Base-by-base conservation (phyloP, 495 filamentous ascomycete genomes). In the Filosporella fistucella region DNA sequence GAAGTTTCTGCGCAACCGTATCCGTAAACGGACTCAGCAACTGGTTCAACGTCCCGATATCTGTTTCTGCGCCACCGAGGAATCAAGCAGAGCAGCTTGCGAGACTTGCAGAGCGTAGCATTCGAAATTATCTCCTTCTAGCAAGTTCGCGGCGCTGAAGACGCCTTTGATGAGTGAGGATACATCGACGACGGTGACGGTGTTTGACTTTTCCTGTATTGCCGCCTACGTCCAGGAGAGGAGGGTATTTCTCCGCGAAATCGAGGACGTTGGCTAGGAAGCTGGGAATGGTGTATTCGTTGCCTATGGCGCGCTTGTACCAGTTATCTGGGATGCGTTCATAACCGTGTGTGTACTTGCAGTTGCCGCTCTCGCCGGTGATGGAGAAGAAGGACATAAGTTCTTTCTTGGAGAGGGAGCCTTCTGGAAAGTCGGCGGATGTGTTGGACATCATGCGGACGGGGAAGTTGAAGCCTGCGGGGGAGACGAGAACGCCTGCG, bases 371-470 rank as follows among this genome's bases (percentile, higher is more conserved):
- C 14, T 38, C 29, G 17, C 13, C 32, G 4, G 32, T 38, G 29
- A 34, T 17, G 28, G 42, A 33, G 28, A 45, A 45, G 44, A 47
- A 47, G 1, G n/a, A 37, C 34, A 38, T 47, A 9, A 46, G 44
- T 10, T 35, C 23, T 4, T 47, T 21, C 3, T 20, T 7, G 16
- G 21, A 35, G 59, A 59, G 57, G 63, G 60, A 62, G 28, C 74
- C 25, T 30, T 68, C 60, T 1, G 71, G 71, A 36, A 68, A 62
- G 23, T 68, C 63, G 8, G 34, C 45, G 1, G 70, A 68, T 36
- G 69, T 59, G 40, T 78, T 78, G 21, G 62, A 54, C 55, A 74
- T 67, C 46, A 76, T 47, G 12, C 67, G 61, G 23, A n/a, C 39
- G 61, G 3, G 57, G 40, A 57, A 78, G 68, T 26, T 67, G 56